Base-by-base conservation (phyloP, 2,329 filamentous ascomycete genomes). In the Mollisia scopiformis region DNA sequence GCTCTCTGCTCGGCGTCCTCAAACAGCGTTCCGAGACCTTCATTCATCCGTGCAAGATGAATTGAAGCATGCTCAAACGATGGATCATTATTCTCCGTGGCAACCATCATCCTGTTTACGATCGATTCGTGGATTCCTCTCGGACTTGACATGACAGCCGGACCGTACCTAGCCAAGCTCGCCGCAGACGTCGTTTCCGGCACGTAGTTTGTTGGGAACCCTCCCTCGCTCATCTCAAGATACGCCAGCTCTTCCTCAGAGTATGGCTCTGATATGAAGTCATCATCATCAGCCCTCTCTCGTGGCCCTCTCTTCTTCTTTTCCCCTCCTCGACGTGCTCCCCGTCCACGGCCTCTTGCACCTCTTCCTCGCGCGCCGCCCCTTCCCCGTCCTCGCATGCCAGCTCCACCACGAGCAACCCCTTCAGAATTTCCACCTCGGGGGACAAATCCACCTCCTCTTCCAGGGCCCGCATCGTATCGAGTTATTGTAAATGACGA, bases 341-440 rank as follows among this genome's bases (percentile, higher is more conserved):
- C 51, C 19, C 58, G 33, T n/a, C n/a, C 78, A 81, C 66, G 82
- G 79, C 59, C 78, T 76, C 13, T 79, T 2, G 47, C 58, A 33
- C 51, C 35, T 10, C 16, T 35, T 11, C 41, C 41, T 46, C 41
- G 41, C 16, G 41, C 35, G 33, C 56, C 49, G 50, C 43, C 41
- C 35, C 41, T 77, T 21, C 60, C 46, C 46, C 58, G 28, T 27
- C 57, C 55, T 39, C 61, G 13, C 7, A 16, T 25, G 14, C 46
- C 41, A 35, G 39, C 58, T 47, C 50, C 27, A 23, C 58, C 53
- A 21, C 58, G 30, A 39, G 35, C 30, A 23, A 25, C 50, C n/a
- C 39, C 58, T 61, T 60, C 47, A 11, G 19, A 31, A 28, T 33
- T 62, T 28, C 64, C 59, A 14, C 56, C 58, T 47, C 59, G 59